A percentile compares a stretch with the other conserved stretches of the same genome.
phyloP scores from a whole-genome alignment of 345 rosid genomes.

The Geranium rotundifolium region DNA sequence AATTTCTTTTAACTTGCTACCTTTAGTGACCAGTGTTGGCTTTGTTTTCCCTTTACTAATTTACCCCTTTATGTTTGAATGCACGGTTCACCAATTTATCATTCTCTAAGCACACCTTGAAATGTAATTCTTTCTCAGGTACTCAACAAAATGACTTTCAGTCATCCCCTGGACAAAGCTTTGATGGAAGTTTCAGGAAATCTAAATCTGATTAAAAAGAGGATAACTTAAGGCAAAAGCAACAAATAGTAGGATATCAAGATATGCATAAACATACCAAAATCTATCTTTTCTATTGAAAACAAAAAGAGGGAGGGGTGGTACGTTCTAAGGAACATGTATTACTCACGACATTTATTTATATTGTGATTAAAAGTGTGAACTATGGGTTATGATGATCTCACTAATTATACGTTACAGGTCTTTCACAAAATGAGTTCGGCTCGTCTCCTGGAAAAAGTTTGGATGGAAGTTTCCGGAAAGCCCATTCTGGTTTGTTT shows the following conservation, averaged over 20 bases:
- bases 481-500: slow-evolving; percentile 34
- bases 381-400: not conserved
- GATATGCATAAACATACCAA: too few relatives aligned
- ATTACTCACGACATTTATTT: not conserved
- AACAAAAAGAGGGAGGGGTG: not conserved
- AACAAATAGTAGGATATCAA: too few relatives aligned
- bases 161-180: slow-evolving; percentile 24
- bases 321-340: slow-evolving; percentile 10
- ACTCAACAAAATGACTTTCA: slow-evolving; percentile 22
- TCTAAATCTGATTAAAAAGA: slow-evolving; percentile 10
- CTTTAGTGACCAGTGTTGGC: too few relatives aligned
- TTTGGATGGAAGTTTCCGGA: slow-evolving; percentile 38
- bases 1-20: too few relatives aligned
- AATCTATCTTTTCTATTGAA: too few relatives aligned
- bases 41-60: not conserved
- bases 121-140: slow-evolving; percentile 20
- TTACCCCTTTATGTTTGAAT: not conserved
- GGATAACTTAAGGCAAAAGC: too few relatives aligned
- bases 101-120: slow-evolving; percentile 5
- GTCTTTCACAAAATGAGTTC: slow-evolving; percentile 18
- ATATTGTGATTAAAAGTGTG: not conserved
- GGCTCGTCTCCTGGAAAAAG: slow-evolving; percentile 22
- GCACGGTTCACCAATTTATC: not conserved
- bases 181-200: slow-evolving; percentile 38
- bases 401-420: slow-evolving; percentile 16